Base-by-base conservation (phyloP, 371 early-diverging fungal species). In the Mucor velutinosus region DNA sequence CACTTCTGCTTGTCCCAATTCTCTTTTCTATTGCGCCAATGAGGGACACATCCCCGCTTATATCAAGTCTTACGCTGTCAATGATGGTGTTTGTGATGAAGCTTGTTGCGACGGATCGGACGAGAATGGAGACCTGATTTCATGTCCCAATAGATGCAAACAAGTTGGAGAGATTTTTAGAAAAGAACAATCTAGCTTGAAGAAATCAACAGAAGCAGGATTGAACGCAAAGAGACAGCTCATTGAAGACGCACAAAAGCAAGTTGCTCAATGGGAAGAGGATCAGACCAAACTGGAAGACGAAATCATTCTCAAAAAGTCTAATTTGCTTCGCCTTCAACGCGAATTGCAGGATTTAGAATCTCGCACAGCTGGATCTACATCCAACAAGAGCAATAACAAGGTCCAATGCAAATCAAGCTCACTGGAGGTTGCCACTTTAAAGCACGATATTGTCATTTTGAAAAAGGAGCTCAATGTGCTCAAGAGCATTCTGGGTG, bases 51-150 rank as follows among this genome's bases (percentile, higher is more conserved):
- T 81, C 1, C 88, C 96, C 0, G 81, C 86, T 0, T 79, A 77
- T 25, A 88, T 98, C 64, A 79, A 82, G 35, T 89, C 92, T 0
- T 88, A 82, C 15, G 86, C 90, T 7, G 93, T 98, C 37, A 96
- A 97, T 73, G 97, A 98, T 75, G 97, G 97, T 25, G 84, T 96
- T 8, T 98, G 98, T 73, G 97, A 97, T 69, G 86, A 88, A 17
- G 93, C 93, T 55, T 98, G 98, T 76, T 98, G 98, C 70, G 97
- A 97, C 73, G 98, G 98, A 3, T 86, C 91, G 0, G 97, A 98
- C 69, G 98, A 98, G 75, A 87, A 82, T 63, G 76, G 77, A 23
- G 84, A 86, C 0, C 58, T 67, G 17, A 78, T 83, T 0, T 29
- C 61, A 7, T 98, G 98, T 66, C 90, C 90, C 17, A 85, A 96